Percentiles rank a stretch among this genome's conserved stretches.
These are phyloP conservation scores for Fonsecaea nubica DNA, from an alignment of 2,329 filamentous ascomycete species.

Conservation along the genomic window DNA sequence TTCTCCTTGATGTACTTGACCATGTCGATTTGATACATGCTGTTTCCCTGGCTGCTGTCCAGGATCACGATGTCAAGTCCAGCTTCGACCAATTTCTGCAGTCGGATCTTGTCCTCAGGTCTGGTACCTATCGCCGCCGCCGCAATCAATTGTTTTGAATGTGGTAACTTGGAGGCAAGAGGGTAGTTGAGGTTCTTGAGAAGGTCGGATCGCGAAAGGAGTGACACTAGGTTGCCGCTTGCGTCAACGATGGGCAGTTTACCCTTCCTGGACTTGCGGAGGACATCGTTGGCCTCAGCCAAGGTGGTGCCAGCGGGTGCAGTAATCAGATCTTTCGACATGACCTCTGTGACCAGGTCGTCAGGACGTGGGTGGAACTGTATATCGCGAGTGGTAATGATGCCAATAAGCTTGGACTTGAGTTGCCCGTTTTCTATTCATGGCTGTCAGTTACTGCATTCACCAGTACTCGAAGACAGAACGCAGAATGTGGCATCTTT, in stretches of 20 bases:
- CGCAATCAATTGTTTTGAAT: constrained; percentile 96
- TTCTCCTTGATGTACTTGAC: constrained; percentile 92
- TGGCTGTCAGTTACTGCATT: constrained; percentile 26
- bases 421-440: constrained; percentile 82
- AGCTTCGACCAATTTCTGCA: constrained; percentile 88
- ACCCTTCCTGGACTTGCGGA: constrained; percentile 96
- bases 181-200: constrained; percentile 99
- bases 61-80: constrained; percentile 94
- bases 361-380: constrained; percentile 85
- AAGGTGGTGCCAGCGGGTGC: constrained; percentile 83
- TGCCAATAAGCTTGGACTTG: constrained; percentile 93
- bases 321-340: constrained; percentile 94
- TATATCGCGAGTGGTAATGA: constrained; percentile 96
- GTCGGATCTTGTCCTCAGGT: constrained; percentile 85
- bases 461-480: constrained; percentile 11
- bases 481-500: constrained; percentile 24
- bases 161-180: constrained; percentile 90
- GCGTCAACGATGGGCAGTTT: constrained; percentile 92
- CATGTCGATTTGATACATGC: constrained; percentile 98
- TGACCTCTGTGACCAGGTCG: constrained; percentile 82
- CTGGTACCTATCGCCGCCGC: constrained; percentile 95
- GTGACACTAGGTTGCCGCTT: constrained; percentile 83
- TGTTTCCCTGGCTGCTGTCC: constrained; percentile 97
- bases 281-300: constrained; percentile 86
- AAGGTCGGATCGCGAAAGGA: constrained; percentile 91